Evolutionary conservation across 345 rosid species (phyloP).

Genomic region (Zanthoxylum bungeanum): DNA sequence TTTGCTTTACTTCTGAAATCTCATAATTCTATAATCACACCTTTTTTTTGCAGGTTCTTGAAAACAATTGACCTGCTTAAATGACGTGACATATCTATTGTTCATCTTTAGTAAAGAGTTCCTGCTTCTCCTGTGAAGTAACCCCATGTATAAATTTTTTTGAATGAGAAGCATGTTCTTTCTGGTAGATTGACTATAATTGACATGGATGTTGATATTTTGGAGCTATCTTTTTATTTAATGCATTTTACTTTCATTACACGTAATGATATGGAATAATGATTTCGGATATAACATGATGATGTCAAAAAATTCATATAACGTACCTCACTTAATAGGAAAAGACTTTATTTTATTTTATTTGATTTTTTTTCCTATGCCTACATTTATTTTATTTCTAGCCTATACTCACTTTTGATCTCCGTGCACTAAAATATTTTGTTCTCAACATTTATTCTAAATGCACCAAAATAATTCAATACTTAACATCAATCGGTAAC

Average conservation of each 20-base stretch:
- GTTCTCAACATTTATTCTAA: too few relatives aligned
- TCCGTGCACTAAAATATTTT: too few relatives aligned
- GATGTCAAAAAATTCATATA: too few relatives aligned
- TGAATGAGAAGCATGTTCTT: background rate
- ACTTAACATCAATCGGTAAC: too few relatives aligned
- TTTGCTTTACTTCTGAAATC: constrained; percentile 1
- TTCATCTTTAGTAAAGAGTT: constrained; percentile 36
- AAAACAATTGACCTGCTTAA: constrained; percentile 60
- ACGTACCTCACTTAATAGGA: too few relatives aligned
- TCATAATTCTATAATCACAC: background rate
- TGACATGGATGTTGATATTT: background rate
- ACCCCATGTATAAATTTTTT: background rate
- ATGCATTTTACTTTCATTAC: background rate
- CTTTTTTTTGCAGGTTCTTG: constrained; percentile 66
- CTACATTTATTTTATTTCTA: too few relatives aligned
- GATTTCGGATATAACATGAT: too few relatives aligned
- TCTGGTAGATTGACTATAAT: background rate
- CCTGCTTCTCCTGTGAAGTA: constrained; percentile 7
- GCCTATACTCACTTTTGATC: too few relatives aligned
- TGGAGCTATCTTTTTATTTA: background rate
- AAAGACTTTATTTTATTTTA: too few relatives aligned
- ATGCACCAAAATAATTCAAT: too few relatives aligned
- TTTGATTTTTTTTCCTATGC: too few relatives aligned
- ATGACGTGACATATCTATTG: background rate
- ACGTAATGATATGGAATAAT: too few relatives aligned